phyloP scores from a whole-genome alignment of 2,329 filamentous ascomycete genomes.

The Magnaporthiopsis incrustans region DNA sequence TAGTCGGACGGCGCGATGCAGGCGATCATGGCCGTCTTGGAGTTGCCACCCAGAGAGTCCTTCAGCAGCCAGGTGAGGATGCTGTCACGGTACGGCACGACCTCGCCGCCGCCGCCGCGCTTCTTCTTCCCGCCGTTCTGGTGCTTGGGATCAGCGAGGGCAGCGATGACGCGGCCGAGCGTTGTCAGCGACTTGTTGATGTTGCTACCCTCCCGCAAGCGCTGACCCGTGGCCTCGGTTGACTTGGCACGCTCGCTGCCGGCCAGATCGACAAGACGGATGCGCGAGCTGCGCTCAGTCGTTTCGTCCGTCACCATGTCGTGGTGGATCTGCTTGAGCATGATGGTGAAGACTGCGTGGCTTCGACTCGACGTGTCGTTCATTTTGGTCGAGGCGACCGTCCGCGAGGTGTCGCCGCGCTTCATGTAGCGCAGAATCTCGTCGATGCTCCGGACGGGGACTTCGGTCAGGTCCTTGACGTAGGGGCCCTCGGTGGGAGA shows the following conservation, averaged over 20 bases:
- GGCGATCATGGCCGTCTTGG: constrained; percentile 99
- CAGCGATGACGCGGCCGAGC: constrained; percentile 92
- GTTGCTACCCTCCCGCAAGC: constrained; percentile 94
- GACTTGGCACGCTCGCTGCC: constrained; percentile 97
- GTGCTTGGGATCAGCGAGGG: constrained; percentile 66
- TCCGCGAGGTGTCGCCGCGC: constrained; percentile 96
- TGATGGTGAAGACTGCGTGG: constrained; percentile 95
- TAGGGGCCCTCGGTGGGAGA: constrained; percentile 93
- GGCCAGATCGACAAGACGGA: constrained; percentile 94
- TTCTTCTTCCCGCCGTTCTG: constrained; percentile 70
- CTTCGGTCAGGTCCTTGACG: constrained; percentile 91
- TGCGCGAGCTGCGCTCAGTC: constrained; percentile 55
- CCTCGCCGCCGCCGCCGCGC: constrained; percentile 59
- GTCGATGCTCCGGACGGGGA: constrained; percentile 83
- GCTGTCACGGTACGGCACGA: constrained; percentile 96
- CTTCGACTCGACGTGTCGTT: constrained; percentile 98
- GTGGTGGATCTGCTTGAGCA: constrained; percentile 88
- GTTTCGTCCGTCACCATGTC: constrained; percentile 98
- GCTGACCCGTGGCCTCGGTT: constrained; percentile 89
- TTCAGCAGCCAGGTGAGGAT: constrained; percentile 95
- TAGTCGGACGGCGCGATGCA: constrained; percentile 97
- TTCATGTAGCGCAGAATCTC: constrained; percentile 99
- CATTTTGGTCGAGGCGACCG: constrained; percentile 98
- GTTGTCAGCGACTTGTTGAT: constrained; percentile 97
- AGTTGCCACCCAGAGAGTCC: constrained; percentile 94